Conservation (phyloP, 345 rosid species). For the Dipteronia dyeriana region DNA sequence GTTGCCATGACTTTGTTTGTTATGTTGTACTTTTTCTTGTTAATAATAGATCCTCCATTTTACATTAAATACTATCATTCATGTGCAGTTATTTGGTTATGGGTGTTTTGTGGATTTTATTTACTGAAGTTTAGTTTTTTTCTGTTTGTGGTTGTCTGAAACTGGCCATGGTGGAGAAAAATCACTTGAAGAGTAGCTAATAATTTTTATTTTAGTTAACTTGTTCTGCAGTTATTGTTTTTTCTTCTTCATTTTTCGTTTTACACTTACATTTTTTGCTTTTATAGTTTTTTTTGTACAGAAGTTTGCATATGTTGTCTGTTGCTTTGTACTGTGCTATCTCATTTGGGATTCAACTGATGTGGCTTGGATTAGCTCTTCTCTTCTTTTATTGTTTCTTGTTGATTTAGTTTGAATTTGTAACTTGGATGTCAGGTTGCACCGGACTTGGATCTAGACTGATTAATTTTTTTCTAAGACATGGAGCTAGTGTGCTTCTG, state of each 20-base stretch:
- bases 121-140: not conserved
- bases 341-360: not conserved
- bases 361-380: not conserved
- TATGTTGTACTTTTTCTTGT: too few species aligned
- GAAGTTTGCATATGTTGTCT: not conserved
- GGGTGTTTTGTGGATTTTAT: not conserved
- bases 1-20: too few species aligned
- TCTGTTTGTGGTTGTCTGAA: not conserved
- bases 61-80: too few species aligned
- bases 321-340: not conserved
- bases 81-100: not conserved
- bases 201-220: not conserved
- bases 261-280: not conserved
- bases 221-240: not conserved
- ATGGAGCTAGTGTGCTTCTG: conserved; percentile 67
- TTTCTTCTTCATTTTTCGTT: not conserved
- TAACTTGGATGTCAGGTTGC: conserved; percentile 47
- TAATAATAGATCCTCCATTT: too few species aligned
- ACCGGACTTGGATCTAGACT: conserved; percentile 47
- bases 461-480: conserved; percentile 44
- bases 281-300: not conserved
- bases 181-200: not conserved
- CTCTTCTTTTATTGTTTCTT: not conserved
- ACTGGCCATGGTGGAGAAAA: not conserved
- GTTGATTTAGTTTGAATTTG: conserved; percentile 9